These are phyloP conservation scores for Pyrus hybrid DNA, from an alignment of 331 rosid genomes.

Conservation along the genomic window DNA sequence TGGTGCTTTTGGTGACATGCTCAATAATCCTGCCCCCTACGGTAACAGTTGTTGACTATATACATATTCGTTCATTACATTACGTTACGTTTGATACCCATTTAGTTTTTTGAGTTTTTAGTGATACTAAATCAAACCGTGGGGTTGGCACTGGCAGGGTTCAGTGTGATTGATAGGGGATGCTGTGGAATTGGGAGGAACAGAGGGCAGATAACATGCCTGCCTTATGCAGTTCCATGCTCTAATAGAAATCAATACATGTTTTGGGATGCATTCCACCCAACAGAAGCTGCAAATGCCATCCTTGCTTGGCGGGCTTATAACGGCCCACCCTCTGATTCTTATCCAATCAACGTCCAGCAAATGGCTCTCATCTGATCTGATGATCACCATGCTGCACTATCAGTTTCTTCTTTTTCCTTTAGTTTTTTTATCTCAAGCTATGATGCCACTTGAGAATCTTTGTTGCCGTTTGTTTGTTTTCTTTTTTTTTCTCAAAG, in stretches of 20 bases:
- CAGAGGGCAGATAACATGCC: conserved; percentile 48
- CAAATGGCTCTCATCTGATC: conserved; percentile 44
- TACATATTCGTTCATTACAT: too few relatives aligned
- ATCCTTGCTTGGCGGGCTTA: conserved; percentile 50
- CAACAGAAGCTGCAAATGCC: conserved; percentile 46
- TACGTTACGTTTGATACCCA: too few relatives aligned
- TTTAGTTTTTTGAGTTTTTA: too few relatives aligned
- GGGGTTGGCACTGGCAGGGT: conserved; percentile 29
- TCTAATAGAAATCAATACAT: conserved; percentile 25
- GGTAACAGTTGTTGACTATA: conserved; percentile 19
- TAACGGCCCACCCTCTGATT: conserved; percentile 36
- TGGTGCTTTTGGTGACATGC: conserved; percentile 55
- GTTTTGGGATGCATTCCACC: conserved; percentile 82
- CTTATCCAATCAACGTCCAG: conserved; percentile 51
- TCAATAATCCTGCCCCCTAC: conserved; percentile 52
- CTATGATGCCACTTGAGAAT: neutral
- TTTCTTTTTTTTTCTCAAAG: too few relatives aligned
- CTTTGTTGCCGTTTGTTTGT: too few relatives aligned
- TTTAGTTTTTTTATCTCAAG: neutral
- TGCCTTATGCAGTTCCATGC: conserved; percentile 49
- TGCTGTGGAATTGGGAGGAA: conserved; percentile 60
- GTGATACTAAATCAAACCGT: neutral
- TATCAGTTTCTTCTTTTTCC: neutral
- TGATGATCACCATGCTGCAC: neutral
- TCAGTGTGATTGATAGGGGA: conserved; percentile 41